Evolutionary conservation across 208 protist genomes (phyloP).

Genomic region (Leishmania turanica): DNA sequence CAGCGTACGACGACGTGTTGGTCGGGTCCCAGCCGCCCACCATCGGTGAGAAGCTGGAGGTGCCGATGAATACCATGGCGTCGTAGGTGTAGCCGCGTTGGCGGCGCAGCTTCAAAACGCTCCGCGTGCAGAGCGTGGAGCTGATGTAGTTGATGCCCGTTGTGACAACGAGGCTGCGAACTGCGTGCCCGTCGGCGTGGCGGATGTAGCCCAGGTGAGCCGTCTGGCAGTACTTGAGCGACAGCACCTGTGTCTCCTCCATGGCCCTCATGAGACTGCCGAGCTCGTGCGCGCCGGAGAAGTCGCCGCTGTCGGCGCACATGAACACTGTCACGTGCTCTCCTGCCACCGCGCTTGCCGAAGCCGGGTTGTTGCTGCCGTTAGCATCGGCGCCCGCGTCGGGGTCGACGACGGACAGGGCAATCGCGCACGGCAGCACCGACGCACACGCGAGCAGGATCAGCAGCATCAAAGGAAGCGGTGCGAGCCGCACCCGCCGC

Average conservation of each 20-base stretch:
- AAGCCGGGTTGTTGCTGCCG: background rate
- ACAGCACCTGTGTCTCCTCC: slow-evolving; percentile 25
- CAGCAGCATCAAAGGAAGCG: slow-evolving; percentile 2
- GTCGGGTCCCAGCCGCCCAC: slow-evolving; percentile 58
- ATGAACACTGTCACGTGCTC: slow-evolving; percentile 37
- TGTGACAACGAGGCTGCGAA: slow-evolving; percentile 44
- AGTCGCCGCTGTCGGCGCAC: slow-evolving; percentile 45
- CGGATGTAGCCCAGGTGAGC: slow-evolving; percentile 44
- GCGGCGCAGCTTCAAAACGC: slow-evolving; percentile 32
- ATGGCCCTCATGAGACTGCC: slow-evolving; percentile 39
- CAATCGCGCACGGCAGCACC: slow-evolving; percentile 8
- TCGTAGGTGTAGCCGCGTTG: slow-evolving; percentile 27
- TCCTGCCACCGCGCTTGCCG: background rate
- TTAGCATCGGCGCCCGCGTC: background rate
- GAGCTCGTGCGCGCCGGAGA: slow-evolving; percentile 49
- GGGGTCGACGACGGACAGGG: slow-evolving; percentile 3
- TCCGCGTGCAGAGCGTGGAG: slow-evolving; percentile 45
- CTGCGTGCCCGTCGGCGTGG: slow-evolving; percentile 34
- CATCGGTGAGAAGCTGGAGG: slow-evolving; percentile 64
- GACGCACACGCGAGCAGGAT: slow-evolving; percentile 21
- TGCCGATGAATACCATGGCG: slow-evolving; percentile 58
- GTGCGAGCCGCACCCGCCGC: background rate
- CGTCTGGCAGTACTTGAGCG: slow-evolving; percentile 47
- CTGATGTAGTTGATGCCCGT: slow-evolving; percentile 61
- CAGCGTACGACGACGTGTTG: slow-evolving; percentile 35